Evolutionary conservation across 331 rosid species (phyloP).

Genomic region (Malus hybrid): DNA sequence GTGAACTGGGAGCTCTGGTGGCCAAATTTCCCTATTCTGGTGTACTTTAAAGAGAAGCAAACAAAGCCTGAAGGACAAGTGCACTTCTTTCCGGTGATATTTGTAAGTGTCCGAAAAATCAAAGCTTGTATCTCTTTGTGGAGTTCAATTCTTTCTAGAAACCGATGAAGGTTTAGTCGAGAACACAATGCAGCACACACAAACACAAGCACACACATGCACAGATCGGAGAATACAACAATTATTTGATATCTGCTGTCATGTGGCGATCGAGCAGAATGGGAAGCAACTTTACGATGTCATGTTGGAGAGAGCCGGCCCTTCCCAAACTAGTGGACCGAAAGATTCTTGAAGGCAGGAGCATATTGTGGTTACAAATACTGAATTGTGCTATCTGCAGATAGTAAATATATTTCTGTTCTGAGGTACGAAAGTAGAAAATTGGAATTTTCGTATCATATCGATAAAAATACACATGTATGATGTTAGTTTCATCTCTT

Average conservation of each 20-base stretch:
- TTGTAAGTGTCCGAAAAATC: constrained; percentile 44
- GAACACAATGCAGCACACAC: neutral
- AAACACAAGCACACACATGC: neutral
- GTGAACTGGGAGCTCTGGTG: constrained; percentile 99
- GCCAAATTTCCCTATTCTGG: constrained; percentile 91
- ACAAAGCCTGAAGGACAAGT: constrained; percentile 96
- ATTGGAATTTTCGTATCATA: neutral
- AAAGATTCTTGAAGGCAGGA: constrained; percentile 32
- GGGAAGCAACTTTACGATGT: constrained; percentile 91
- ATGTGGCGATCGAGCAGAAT: constrained; percentile 44
- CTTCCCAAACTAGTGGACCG: constrained; percentile 75
- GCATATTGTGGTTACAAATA: constrained; percentile 10
- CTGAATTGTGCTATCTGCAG: neutral
- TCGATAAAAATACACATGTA: neutral
- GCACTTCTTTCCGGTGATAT: constrained; percentile 89
- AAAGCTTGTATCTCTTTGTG: neutral
- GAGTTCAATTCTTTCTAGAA: neutral
- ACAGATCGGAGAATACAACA: neutral
- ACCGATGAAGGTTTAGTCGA: neutral
- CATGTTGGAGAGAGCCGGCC: constrained; percentile 97
- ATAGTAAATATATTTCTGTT: neutral
- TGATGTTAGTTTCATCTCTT: neutral
- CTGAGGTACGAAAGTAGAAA: neutral
- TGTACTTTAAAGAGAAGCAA: constrained; percentile 89
- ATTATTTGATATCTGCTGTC: neutral